Evolutionary conservation across 2,329 filamentous ascomycete species (phyloP), one percentile per base, ranked within the genome.

Genomic region (Paecilomyces dactylethromorphus): DNA sequence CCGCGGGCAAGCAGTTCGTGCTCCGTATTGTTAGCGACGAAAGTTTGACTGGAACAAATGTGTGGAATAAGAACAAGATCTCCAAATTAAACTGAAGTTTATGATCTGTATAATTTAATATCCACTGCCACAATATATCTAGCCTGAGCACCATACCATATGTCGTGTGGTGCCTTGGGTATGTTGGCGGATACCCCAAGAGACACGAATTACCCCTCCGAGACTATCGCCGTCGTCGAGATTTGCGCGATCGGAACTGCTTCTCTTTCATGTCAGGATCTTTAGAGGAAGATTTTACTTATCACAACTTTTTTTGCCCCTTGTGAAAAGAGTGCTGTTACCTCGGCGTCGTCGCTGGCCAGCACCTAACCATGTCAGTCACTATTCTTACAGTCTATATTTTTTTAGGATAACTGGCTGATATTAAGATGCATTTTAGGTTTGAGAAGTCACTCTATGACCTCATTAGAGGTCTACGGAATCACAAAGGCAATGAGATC

Each of bases 391-490:
- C n/a, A 22, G 50, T n/a, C n/a, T 11, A 13, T 13, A 18, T 52
- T 11, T 29, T 5, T 10, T 22, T 7, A 32, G 12, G 53, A 54
- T 35, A 7, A 7, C 7, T 45, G 21, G 53, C 55, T 39, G 39
- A 53, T 52, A 33, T 33, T 24, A 24, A 58, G 26, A 3, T 33
- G 21, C 53, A 33, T 51, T 53, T 53, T 63, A 97, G 92, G 94
- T 99, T 99, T 79, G 94, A 99, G 77, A 99, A 99, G 79, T 97
- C 94, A 50, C 85, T 99, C 21, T 96, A 97, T 78, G 93, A 97
- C 85, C 92, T 99, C 81, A 99, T 99, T 69, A 86, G 92, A 77
- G 94, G 94, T 69, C 81, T 99, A 71, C 88, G 94, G 65, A 94
- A 93, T 74, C 92, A 97, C 80, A 97, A 96, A 76, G 93, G 93